Conservation (phyloP, 2,329 filamentous ascomycete genomes). For the Exophiala dermatitidis region DNA sequence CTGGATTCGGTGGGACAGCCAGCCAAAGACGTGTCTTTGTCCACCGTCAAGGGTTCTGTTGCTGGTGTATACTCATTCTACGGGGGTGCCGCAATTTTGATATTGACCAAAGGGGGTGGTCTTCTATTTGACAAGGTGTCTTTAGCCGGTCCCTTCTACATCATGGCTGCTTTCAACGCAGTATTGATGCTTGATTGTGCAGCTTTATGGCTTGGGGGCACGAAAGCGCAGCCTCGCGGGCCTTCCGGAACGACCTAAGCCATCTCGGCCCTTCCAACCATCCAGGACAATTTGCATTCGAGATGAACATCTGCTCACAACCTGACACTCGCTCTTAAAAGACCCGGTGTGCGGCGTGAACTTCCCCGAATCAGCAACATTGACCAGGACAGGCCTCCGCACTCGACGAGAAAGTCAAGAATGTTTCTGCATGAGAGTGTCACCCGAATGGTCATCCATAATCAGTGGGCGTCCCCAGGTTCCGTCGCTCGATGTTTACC, state of each 20-base stretch:
- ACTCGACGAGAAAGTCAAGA: no score
- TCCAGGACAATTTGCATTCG: no score
- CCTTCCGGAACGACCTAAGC: background rate
- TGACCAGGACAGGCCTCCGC: no score
- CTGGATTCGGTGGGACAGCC: slow-evolving; percentile 1
- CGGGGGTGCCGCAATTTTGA: slow-evolving; percentile 79
- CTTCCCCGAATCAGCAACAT: no score
- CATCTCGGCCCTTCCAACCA: background rate
- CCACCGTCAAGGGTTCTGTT: slow-evolving; percentile 81
- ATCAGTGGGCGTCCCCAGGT: no score
- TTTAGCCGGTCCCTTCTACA: slow-evolving; percentile 77
- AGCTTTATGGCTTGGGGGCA: slow-evolving; percentile 7
- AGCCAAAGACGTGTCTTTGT: slow-evolving; percentile 31
- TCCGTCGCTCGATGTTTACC: no score
- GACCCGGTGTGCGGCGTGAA: no score
- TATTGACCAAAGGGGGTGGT: slow-evolving; percentile 87
- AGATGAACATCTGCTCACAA: no score
- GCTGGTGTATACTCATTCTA: slow-evolving; percentile 90
- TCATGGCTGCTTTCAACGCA: slow-evolving; percentile 85
- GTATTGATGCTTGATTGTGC: slow-evolving; percentile 48
- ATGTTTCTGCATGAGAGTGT: no score
- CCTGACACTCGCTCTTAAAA: no score
- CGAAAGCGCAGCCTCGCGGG: background rate
- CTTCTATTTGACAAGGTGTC: slow-evolving; percentile 71
- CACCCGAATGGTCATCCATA: no score